Evolutionary conservation across 306 rosid species (phyloP).

Genomic region (Sicyos edulis): DNA sequence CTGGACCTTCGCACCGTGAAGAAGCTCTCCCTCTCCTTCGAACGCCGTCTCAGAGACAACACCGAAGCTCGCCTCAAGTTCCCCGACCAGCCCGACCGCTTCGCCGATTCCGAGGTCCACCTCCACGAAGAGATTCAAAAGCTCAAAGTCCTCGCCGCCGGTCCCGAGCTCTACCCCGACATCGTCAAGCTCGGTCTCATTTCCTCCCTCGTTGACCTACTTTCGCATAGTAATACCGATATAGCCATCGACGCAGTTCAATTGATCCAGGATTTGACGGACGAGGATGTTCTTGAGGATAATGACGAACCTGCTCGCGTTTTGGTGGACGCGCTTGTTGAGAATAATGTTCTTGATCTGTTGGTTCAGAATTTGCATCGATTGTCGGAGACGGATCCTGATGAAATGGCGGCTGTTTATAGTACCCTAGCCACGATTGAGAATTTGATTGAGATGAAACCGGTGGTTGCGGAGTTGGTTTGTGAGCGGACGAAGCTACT

Average conservation of each 20-base stretch:
- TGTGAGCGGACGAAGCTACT: conserved; percentile 74
- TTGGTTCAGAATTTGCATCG: conserved; percentile 74
- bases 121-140: conserved; percentile 89
- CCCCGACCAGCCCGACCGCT: conserved; percentile 79
- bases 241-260: conserved; percentile 77
- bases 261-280: conserved; percentile 79
- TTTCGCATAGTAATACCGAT: conserved; percentile 75
- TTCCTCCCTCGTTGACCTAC: conserved; percentile 69
- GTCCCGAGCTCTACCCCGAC: conserved; percentile 84
- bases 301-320: conserved; percentile 69
- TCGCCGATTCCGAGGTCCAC: conserved; percentile 84
- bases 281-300: conserved; percentile 71
- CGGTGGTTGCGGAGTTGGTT: conserved; percentile 74
- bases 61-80: conserved; percentile 84
- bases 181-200: conserved; percentile 62
- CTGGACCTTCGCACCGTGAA: conserved; percentile 64
- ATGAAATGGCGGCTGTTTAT: conserved; percentile 63
- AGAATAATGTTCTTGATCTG: conserved; percentile 70
- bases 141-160: conserved; percentile 77
- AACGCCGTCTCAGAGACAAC: conserved; percentile 83
- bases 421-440: conserved; percentile 67
- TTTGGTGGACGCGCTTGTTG: conserved; percentile 63
- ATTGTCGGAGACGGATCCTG: conserved; percentile 57
- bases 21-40: conserved; percentile 75
- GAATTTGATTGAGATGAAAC: conserved; percentile 88